Base-by-base conservation (phyloP, 225 moss, liverwort and hornwort species). In the Polytrichum formosum region DNA sequence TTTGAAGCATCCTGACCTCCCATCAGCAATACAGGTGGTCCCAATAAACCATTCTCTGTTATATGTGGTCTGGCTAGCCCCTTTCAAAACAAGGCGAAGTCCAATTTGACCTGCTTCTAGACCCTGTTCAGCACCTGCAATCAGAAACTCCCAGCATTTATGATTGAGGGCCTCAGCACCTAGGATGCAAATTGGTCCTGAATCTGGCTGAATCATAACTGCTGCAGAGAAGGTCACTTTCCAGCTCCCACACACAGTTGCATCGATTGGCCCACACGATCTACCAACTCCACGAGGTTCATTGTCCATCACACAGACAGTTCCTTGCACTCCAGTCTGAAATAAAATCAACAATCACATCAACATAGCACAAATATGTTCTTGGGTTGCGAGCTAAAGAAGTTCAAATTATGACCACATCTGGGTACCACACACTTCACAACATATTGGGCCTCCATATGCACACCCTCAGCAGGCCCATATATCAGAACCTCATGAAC, bases 81-180 rank as follows among this genome's bases (percentile, higher is more conserved):
- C 97, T 80, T 91, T 94, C 10, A 91, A 77, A 26, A 96, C 97
- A 53, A 98, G 84, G n/a, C 97, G 86, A 29, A 98, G 84, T 77
- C 97, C 94, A 73, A 98, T 90, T 72, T 94, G 97, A 67, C 97
- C 97, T 70, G 97, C 97, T 77, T 98, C 97, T 63, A 98, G 79
- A 54, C 97, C 97, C 73, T 98, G 94, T 69, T 98, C 94, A 26
- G 97, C 97, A 70, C 97, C 97, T 53, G 97, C 97, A 74, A 98
- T 91, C 66, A 94, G 74, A 64, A 98, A 88, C 78, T 98, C 97
- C 94, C 92, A 98, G 86, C 97, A 98, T 54, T 92, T 88, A 55
- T 90, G 86, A 77, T 91, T 80, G 26, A 81, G 89, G 63, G 84
- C 83, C 81, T 98, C 97, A 65, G 92, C 90, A 20, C 94, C 97